phyloP scores from a whole-genome alignment of 73 alveolate species.

The Paraurostyla sp. region DNA sequence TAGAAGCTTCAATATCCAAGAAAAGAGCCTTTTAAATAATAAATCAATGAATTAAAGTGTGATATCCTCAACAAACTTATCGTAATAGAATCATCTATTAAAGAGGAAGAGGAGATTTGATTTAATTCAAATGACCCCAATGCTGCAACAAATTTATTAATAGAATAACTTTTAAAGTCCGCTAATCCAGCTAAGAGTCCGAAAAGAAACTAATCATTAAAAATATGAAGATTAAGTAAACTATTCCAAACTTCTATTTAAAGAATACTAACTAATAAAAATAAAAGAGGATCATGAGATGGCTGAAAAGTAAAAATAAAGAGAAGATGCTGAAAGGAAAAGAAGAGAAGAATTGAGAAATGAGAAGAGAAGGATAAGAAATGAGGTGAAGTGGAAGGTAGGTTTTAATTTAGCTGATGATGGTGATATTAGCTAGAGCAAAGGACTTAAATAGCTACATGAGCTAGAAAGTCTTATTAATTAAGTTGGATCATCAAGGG shows the following conservation, averaged over 20 bases:
- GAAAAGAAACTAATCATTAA: constrained; percentile 24
- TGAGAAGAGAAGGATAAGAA: constrained; percentile 33
- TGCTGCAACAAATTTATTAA: constrained; percentile 20
- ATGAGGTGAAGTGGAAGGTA: constrained; percentile 35
- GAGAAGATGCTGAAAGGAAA: neutral
- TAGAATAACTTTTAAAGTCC: constrained; percentile 28
- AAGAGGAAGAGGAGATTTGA: too few relatives aligned
- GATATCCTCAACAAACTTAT: too few relatives aligned
- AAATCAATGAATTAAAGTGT: neutral
- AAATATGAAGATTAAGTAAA: neutral
- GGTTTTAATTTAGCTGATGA: constrained; percentile 34
- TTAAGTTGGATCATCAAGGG: neutral
- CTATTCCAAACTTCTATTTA: constrained; percentile 1
- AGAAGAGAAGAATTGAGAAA: neutral
- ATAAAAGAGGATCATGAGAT: neutral
- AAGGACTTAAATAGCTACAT: constrained; percentile 15
- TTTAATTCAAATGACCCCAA: constrained; percentile 25
- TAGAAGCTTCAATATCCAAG: neutral
- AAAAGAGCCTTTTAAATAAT: neutral
- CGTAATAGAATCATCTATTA: too few relatives aligned
- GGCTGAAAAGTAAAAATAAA: neutral
- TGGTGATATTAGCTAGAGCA: constrained; percentile 10
- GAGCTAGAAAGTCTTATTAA: neutral
- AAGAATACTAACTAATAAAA: constrained; percentile 26
- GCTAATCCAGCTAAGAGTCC: neutral